Evolutionary conservation across 2,329 filamentous ascomycete genomes (phyloP).

Genomic region (Coniochaeta prunicola): DNA sequence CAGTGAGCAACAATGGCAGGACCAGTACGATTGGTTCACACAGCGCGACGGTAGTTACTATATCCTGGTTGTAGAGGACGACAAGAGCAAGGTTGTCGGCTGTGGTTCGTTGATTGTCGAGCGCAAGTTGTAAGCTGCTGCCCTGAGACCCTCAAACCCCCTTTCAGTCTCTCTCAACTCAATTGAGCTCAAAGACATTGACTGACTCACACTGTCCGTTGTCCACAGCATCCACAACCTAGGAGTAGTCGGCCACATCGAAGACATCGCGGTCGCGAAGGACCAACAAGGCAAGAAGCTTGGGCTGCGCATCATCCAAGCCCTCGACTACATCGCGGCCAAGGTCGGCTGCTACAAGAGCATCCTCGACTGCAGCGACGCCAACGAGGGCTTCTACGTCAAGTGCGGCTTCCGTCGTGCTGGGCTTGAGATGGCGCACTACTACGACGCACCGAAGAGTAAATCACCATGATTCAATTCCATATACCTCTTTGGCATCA

Average conservation of each 20-base stretch:
- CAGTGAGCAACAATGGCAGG: slow-evolving; percentile 62
- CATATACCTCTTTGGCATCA: background rate
- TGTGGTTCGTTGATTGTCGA: slow-evolving; percentile 88
- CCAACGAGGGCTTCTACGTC: slow-evolving; percentile 95
- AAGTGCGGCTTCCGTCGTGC: slow-evolving; percentile 94
- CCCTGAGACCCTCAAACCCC: slow-evolving; percentile 10
- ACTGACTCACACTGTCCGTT: slow-evolving; percentile 1
- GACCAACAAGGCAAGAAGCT: slow-evolving; percentile 98
- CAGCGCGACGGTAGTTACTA: slow-evolving; percentile 72
- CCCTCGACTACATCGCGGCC: slow-evolving; percentile 80
- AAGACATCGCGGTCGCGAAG: slow-evolving; percentile 92
- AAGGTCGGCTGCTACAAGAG: slow-evolving; percentile 94
- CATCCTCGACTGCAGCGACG: slow-evolving; percentile 92
- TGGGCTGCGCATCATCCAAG: slow-evolving; percentile 86
- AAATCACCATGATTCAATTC: slow-evolving; percentile 24
- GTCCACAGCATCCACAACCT: slow-evolving; percentile 63
- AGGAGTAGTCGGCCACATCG: slow-evolving; percentile 86
- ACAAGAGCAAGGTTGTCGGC: slow-evolving; percentile 65
- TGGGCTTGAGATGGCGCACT: slow-evolving; percentile 94
- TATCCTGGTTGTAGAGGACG: slow-evolving; percentile 76
- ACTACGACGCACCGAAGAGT: slow-evolving; percentile 60
- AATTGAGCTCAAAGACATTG: background rate
- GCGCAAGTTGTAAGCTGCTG: slow-evolving; percentile 87
- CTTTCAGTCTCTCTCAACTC: background rate
- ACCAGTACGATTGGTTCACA: slow-evolving; percentile 77